These are phyloP conservation scores for Hyphopichia burtonii DNA, from an alignment of 1,139 yeast species.

Conservation along the genomic window DNA sequence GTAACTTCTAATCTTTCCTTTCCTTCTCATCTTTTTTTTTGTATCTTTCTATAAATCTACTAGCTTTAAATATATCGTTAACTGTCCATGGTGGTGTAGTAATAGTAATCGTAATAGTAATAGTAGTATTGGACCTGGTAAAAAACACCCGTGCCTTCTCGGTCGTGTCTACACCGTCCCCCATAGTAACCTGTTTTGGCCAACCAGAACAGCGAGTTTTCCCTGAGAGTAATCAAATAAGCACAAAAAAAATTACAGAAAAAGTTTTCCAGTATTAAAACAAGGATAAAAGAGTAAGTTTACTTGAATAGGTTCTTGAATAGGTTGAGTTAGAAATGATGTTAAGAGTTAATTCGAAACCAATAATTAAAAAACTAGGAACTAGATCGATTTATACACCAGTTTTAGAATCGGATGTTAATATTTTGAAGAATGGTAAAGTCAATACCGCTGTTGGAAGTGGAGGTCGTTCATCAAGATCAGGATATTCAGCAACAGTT, in stretches of 20 bases:
- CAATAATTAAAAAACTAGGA: conserved; percentile 18
- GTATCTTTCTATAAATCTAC: neutral
- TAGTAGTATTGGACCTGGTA: no score
- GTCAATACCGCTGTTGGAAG: conserved; percentile 67
- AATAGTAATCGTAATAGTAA: no score
- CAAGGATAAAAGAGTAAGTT: no score
- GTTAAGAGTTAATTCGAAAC: conserved; percentile 28
- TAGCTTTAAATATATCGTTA: no score
- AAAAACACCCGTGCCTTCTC: no score
- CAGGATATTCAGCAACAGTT: conserved; percentile 90
- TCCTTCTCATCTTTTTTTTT: neutral
- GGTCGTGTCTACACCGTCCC: no score
- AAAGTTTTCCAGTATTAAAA: neutral
- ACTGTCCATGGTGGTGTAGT: no score
- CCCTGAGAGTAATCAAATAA: conserved; percentile 3
- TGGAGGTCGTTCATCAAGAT: conserved; percentile 84
- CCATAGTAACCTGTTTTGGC: neutral
- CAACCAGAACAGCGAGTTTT: conserved; percentile 7
- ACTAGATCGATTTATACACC: conserved; percentile 41
- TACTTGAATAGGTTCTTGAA: no score
- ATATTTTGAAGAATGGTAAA: conserved; percentile 75
- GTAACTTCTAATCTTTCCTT: neutral
- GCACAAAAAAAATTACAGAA: neutral
- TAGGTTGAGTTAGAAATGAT: conserved; percentile 12
- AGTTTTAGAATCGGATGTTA: conserved; percentile 57